phyloP scores from a whole-genome alignment of 768 basidiomycete genomes.

The Lentinula raphanica region DNA sequence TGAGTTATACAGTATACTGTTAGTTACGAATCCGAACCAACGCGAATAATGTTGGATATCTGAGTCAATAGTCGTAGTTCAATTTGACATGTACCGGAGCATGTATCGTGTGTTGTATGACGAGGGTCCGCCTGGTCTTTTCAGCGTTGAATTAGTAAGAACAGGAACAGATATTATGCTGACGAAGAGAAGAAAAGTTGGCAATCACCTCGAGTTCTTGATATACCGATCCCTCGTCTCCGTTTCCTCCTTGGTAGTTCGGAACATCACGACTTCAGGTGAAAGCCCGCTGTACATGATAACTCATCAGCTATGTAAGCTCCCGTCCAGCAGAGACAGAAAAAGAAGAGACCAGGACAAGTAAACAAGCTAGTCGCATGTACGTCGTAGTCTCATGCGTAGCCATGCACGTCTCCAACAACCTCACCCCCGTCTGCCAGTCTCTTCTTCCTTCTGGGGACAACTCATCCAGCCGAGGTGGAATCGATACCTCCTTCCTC shows the following conservation, averaged over 20 bases:
- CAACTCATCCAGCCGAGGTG: conserved; percentile 48
- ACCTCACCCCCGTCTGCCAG: conserved; percentile 58
- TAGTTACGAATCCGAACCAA: too few species aligned
- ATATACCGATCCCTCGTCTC: conserved; percentile 61
- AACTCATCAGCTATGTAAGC: too few species aligned
- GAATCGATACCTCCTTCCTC: conserved; percentile 49
- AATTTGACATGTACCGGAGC: conserved; percentile 19
- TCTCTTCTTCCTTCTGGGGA: conserved; percentile 48
- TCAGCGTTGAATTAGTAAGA: too few species aligned
- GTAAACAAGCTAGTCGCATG: conserved; percentile 16
- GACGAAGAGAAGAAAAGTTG: conserved; percentile 9
- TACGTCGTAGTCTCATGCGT: conserved; percentile 62
- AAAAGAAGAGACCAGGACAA: not conserved
- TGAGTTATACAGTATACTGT: too few species aligned
- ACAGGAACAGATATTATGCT: not conserved
- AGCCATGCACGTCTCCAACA: conserved; percentile 66
- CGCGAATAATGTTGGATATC: too few species aligned
- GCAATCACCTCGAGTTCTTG: conserved; percentile 51
- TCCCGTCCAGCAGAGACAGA: too few species aligned
- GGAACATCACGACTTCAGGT: conserved; percentile 68
- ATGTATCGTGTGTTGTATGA: conserved; percentile 19
- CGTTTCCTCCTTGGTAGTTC: conserved; percentile 29
- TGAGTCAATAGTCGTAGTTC: too few species aligned
- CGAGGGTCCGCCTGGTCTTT: conserved; percentile 18
- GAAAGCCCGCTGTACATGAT: conserved; percentile 49